Conservation (phyloP, 1,139 yeast species). For the Hemisphaericaspora lyxosophila region DNA sequence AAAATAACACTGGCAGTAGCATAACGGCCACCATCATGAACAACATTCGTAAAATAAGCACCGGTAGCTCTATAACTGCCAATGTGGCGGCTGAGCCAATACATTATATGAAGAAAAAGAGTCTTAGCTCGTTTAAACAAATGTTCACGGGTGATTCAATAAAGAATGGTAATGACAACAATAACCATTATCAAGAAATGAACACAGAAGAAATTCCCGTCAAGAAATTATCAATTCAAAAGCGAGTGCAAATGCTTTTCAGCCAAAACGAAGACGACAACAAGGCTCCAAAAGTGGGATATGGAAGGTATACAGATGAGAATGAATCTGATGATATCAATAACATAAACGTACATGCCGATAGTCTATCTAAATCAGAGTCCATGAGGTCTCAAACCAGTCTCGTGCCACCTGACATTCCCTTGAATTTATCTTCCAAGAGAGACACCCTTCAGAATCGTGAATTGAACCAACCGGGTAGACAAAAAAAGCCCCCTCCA, state of each 20-base stretch:
- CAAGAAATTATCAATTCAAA: slow-evolving; percentile 55
- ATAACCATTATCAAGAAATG: slow-evolving; percentile 13
- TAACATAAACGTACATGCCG: slow-evolving; percentile 19
- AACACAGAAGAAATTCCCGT: slow-evolving; percentile 13
- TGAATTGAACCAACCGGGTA: background rate
- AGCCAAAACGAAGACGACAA: slow-evolving; percentile 47
- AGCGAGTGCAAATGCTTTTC: slow-evolving; percentile 63
- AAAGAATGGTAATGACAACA: slow-evolving; percentile 10
- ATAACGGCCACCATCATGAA: slow-evolving; percentile 36
- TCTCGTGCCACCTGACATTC: slow-evolving; percentile 34
- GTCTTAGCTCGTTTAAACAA: slow-evolving; percentile 44
- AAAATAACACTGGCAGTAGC: slow-evolving; percentile 48
- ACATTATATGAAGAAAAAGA: slow-evolving; percentile 28
- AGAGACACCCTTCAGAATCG: background rate
- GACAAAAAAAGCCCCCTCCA: slow-evolving; percentile 45
- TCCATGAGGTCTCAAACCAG: slow-evolving; percentile 7
- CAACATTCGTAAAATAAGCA: slow-evolving; percentile 40
- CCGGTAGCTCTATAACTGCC: slow-evolving; percentile 28
- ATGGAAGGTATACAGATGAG: slow-evolving; percentile 65
- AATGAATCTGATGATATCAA: slow-evolving; percentile 43
- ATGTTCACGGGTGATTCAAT: slow-evolving; percentile 37
- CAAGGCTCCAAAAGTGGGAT: slow-evolving; percentile 62
- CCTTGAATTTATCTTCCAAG: slow-evolving; percentile 26
- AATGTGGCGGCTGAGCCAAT: slow-evolving; percentile 24
- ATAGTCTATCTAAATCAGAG: background rate